Evolutionary conservation across 2,329 filamentous ascomycete genomes (phyloP), one percentile per base, ranked within the genome.

Genomic region (Exophiala xenobiotica): DNA sequence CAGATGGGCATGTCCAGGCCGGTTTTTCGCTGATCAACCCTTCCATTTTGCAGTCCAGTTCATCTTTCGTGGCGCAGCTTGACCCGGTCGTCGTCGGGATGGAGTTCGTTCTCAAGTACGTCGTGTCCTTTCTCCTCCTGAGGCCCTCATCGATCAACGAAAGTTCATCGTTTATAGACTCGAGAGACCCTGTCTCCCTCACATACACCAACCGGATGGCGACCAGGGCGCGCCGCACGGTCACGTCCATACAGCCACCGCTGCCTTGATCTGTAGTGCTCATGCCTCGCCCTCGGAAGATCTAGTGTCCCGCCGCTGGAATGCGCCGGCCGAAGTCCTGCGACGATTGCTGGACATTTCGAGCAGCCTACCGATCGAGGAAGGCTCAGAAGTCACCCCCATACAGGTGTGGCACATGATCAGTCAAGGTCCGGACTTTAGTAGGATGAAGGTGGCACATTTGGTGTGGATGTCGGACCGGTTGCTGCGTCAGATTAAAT

Each of bases 341-440:
- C 22, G 42, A 8, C 44, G 40, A 3, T 49, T 56, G 2, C 37
- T 56, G 3, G 39, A 46, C 5, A 61, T 57, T n/a, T 57, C 62
- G 20, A 39, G 47, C n/a, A 4, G 56, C 35, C 27, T 60, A 60
- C 35, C 61, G 48, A 24, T 59, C 62, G 3, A 54, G 9, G 9
- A 9, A 18, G 52, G 58, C 3, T 59, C 59, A 7, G 66, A 69
- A 26, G 45, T 70, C 2, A 71, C 68, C 1, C 68, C 69, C 0
- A 63, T 71, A 1, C 68, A 71, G 47, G 68, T 65, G 3, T 69
- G 67, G 68, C 61, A 66, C 37, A 52, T 62, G 18, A 61, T 70
- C 6, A 58, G 58, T 9, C 41, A 49, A 18, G 62, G 67, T 49
- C 51, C 58, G 2, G 56, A 57, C 6, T 64, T 68, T 44, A 22